A percentile compares a stretch with the other conserved stretches of the same genome.
Evolutionary conservation across 225 moss, liverwort and hornwort species (phyloP).

Genomic region (Marchantia paleacea): DNA sequence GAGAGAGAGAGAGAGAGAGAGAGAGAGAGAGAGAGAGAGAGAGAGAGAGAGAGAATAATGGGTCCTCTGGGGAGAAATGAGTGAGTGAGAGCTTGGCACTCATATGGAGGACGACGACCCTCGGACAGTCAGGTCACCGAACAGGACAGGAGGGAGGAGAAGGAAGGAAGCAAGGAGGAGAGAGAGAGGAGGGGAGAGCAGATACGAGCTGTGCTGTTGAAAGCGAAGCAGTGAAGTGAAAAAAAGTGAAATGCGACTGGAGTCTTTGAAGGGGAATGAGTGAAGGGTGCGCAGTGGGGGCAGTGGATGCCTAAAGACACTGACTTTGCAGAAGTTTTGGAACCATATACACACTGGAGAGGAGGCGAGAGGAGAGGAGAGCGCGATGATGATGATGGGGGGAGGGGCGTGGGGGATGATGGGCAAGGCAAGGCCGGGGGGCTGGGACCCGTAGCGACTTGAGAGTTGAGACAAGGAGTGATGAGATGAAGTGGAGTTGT

Average conservation of each 20-base stretch:
- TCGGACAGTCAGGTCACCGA: constrained; percentile 4
- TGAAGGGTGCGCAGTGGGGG: not conserved
- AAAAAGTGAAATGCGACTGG: constrained; percentile 1
- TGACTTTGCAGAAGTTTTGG: constrained; percentile 8
- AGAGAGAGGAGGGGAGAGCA: not conserved
- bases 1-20: not conserved
- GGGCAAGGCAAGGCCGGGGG: not conserved
- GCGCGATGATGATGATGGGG: not conserved
- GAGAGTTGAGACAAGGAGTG: constrained; percentile 13
- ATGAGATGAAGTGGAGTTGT: constrained; percentile 13
- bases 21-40: constrained; percentile 1
- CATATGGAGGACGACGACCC: not conserved
- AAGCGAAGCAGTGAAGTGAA: constrained; percentile 1
- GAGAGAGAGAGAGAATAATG: not conserved
- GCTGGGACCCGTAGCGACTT: constrained; percentile 12
- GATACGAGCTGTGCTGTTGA: not conserved
- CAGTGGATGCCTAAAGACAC: constrained; percentile 1
- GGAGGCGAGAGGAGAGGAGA: not conserved
- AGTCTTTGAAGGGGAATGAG: not conserved
- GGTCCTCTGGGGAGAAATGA: not conserved
- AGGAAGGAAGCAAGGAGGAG: too few relatives aligned
- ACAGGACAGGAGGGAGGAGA: not conserved
- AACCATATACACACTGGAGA: constrained; percentile 14
- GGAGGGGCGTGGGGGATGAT: not conserved
- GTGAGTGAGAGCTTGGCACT: not conserved